A percentile compares a stretch with the other conserved stretches of the same genome.
Conservation (phyloP, 192 early-diverging fungal species). For the Backusella parvicylindrica region DNA sequence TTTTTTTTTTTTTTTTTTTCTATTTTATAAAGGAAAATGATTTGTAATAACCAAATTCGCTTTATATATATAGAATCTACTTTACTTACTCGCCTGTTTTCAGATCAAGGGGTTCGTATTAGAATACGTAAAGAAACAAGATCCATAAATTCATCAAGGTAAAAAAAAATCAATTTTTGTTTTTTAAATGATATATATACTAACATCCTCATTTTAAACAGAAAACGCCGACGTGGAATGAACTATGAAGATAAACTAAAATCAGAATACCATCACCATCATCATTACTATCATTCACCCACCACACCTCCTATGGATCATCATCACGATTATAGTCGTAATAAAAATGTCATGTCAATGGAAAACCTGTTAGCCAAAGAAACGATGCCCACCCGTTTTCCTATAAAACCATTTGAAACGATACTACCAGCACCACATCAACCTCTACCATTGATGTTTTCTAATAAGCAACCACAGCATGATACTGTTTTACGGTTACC, state of each 20-base stretch:
- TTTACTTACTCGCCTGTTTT: constrained; percentile 79
- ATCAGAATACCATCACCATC: background rate
- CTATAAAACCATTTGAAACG: background rate
- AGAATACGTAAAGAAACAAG: constrained; percentile 78
- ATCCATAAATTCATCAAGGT: background rate
- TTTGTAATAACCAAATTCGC: background rate
- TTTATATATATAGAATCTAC: constrained; percentile 67
- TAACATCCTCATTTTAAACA: background rate
- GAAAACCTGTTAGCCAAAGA: constrained; percentile 1
- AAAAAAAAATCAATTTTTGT: too few species aligned
- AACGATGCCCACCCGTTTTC: background rate
- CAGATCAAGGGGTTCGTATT: constrained; percentile 91
- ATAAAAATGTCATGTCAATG: constrained; percentile 9
- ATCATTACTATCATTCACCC: background rate
- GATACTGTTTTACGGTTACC: background rate
- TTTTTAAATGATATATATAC: background rate
- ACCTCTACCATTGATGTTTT: background rate
- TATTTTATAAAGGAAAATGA: background rate
- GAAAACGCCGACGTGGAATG: background rate
- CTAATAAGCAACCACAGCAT: background rate
- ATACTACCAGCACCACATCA: background rate
- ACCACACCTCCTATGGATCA: background rate
- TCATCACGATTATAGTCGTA: background rate
- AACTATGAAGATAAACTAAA: background rate
- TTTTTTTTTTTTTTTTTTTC: background rate